Conservation (phyloP, 192 early-diverging fungal genomes). For the Backusella westeae region DNA sequence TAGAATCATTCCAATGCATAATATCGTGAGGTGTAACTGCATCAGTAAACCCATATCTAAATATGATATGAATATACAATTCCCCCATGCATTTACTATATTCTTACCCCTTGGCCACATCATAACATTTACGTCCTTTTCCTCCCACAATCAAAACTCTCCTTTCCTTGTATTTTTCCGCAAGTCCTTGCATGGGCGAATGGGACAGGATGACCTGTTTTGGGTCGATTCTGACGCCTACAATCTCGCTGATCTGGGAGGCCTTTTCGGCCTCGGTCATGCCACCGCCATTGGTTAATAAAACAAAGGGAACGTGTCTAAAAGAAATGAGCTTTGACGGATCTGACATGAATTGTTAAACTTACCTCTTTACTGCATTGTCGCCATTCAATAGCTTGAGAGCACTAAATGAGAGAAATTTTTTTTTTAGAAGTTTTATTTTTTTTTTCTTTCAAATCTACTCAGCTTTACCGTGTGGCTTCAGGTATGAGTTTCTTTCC, state of each 20-base stretch:
- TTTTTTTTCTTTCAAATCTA: not conserved
- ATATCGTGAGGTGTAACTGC: slow-evolving; percentile 70
- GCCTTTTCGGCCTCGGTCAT: slow-evolving; percentile 74
- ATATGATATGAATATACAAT: too few relatives aligned
- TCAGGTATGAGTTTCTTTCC: slow-evolving; percentile 68
- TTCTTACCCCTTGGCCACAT: slow-evolving; percentile 64
- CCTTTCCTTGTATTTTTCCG: slow-evolving; percentile 53
- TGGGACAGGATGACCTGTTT: slow-evolving; percentile 81
- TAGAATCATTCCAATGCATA: slow-evolving; percentile 54
- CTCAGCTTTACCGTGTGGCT: slow-evolving; percentile 40
- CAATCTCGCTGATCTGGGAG: slow-evolving; percentile 52
- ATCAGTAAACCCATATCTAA: slow-evolving; percentile 68
- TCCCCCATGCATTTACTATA: slow-evolving; percentile 34
- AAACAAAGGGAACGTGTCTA: slow-evolving; percentile 69
- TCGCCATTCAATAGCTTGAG: slow-evolving; percentile 65
- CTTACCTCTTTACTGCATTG: slow-evolving; percentile 40
- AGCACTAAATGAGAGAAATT: slow-evolving; percentile 35
- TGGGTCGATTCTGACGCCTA: slow-evolving; percentile 55
- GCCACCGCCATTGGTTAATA: slow-evolving; percentile 90
- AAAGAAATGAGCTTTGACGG: not conserved
- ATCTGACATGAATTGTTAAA: not conserved
- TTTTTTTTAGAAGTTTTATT: not conserved
- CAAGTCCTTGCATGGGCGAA: slow-evolving; percentile 78
- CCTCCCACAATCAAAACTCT: slow-evolving; percentile 80
- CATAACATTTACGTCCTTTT: slow-evolving; percentile 48